phyloP scores from a whole-genome alignment of 495 filamentous ascomycete species.

The Hypoxylon intermedium region DNA sequence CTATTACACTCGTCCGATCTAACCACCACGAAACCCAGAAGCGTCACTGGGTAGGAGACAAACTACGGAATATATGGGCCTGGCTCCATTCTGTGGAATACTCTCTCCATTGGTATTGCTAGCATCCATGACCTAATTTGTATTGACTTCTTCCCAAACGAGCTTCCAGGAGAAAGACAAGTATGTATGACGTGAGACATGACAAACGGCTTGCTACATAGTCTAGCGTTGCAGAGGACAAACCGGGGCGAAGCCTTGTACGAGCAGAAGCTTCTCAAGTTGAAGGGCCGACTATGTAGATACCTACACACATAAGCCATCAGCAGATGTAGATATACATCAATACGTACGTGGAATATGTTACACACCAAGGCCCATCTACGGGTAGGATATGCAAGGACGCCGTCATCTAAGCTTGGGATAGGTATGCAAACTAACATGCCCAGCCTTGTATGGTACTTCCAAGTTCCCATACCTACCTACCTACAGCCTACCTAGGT shows the following conservation, averaged over 20 bases:
- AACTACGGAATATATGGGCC: not conserved
- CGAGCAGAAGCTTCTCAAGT: not conserved
- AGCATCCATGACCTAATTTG: not conserved
- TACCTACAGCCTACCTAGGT: too few relatives aligned
- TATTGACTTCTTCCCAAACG: constrained; percentile 2
- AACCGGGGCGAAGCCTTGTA: constrained; percentile 21
- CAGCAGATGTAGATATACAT: constrained; percentile 14
- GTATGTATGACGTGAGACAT: constrained; percentile 20
- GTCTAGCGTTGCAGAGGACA: constrained; percentile 15
- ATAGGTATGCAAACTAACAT: not conserved
- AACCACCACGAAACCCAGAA: too few relatives aligned
- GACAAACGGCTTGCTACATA: constrained; percentile 26
- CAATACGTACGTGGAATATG: not conserved
- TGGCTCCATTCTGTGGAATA: not conserved
- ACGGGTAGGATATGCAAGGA: not conserved
- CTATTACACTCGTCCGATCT: too few relatives aligned
- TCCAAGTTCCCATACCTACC: too few relatives aligned
- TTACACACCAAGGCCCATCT: too few relatives aligned
- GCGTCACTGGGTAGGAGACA: too few relatives aligned
- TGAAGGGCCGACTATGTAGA: constrained; percentile 1
- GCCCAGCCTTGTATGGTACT: too few relatives aligned
- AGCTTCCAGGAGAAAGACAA: not conserved
- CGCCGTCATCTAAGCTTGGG: not conserved
- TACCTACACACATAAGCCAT: too few relatives aligned
- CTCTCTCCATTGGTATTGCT: not conserved